Evolutionary conservation across 2,329 filamentous ascomycete genomes (phyloP).

Genomic region (Penicillium sp.): DNA sequence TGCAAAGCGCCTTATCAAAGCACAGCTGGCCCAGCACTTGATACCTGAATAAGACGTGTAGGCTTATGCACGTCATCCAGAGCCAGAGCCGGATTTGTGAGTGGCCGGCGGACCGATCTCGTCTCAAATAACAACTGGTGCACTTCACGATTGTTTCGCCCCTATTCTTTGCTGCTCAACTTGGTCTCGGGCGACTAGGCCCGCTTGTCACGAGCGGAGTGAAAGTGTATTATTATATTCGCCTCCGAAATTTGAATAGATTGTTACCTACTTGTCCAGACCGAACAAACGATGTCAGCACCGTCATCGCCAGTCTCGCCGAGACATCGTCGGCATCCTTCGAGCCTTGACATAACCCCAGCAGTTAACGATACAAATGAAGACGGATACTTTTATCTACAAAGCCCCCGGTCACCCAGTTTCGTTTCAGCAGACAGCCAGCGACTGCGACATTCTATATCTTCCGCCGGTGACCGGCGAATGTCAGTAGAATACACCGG

Average conservation of each 20-base stretch:
- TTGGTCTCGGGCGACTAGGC: neutral
- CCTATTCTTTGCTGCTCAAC: neutral
- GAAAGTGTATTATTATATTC: neutral
- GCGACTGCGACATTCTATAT: constrained; percentile 33
- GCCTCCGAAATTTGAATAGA: neutral
- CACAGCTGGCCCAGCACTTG: neutral
- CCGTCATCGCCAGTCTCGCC: constrained; percentile 33
- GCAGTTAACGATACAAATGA: constrained; percentile 27
- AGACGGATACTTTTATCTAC: constrained; percentile 31
- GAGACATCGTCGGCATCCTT: constrained; percentile 36
- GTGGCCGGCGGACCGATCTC: neutral
- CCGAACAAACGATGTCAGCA: constrained; percentile 24
- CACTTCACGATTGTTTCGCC: neutral
- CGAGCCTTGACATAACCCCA: constrained; percentile 34
- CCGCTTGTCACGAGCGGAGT: neutral
- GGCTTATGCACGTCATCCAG: neutral
- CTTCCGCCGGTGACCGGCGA: constrained; percentile 32
- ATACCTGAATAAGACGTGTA: neutral
- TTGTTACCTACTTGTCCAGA: neutral
- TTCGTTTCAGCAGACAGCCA: constrained; percentile 37
- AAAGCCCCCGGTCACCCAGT: constrained; percentile 32
- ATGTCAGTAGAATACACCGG: constrained; percentile 38
- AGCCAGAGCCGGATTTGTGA: neutral
- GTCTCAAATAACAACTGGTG: neutral
- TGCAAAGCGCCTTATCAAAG: neutral